Evolutionary conservation across 805 yeast genomes (phyloP), one percentile per base, ranked within the genome.

Genomic region (Suhomyces pyralidae): DNA sequence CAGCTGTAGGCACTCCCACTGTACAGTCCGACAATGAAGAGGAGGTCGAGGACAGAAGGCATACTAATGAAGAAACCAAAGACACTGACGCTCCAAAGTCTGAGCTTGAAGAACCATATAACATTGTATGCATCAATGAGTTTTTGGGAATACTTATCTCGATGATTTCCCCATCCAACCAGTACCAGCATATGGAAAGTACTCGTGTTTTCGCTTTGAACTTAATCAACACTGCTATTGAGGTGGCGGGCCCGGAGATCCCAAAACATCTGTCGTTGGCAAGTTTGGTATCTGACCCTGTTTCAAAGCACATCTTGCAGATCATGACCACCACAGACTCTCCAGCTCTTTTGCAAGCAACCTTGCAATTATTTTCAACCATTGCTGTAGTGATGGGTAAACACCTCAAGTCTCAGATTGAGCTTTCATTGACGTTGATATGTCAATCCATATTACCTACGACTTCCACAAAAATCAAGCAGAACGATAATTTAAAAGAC

Each of bases 221-320:
- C 26, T 78, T 93, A 40, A 76, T 94, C 40, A 85, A 84, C 51
- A 85, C 86, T 0, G 87, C 96, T 0, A 78, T 94, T 47, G 98
- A 94, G 68, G 85, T 89, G 5, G 77, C 90, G 9, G 97, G 97
- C 2, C 72, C 76, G 50, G 76, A 73, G 14, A 77, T 91, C 49
- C 73, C 77, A 1, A 54, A 59, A 12, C 93, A 88, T 63, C 83
- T 88, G 2, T 77, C 85, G 3, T 71, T 92, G 45, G 79, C 90
- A 65, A 80, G 78, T 17, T 71, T 90, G 25, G 80, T 90, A 8
- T 81, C 93, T 1, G 94, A 90, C 61, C 85, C 88, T 8, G 80
- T 92, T n/a, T 89, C 90, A 66, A 93, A 91, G 64, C 88, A 90
- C 62, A 78, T 92, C 26, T 81, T 93, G 45, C 94, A 85, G 65